phyloP scores from a whole-genome alignment of 352 stramenopile species.

The Lagenidium sp. region DNA sequence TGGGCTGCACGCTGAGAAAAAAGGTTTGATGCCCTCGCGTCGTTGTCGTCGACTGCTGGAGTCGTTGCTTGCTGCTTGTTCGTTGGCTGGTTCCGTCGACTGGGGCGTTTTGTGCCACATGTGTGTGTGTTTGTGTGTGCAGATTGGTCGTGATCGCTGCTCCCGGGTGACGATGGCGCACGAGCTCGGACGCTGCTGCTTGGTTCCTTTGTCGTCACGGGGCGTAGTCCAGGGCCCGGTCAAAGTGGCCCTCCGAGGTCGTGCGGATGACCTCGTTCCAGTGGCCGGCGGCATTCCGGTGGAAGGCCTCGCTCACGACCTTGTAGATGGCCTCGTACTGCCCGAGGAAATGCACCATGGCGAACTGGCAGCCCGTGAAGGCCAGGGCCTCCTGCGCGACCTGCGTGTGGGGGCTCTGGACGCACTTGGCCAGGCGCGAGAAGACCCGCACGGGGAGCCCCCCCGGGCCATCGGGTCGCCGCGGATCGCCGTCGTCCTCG shows the following conservation, averaged over 20 bases:
- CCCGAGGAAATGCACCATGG: slow-evolving; percentile 63
- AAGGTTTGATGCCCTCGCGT: too few relatives aligned
- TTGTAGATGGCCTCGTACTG: slow-evolving; percentile 57
- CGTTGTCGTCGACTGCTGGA: too few relatives aligned
- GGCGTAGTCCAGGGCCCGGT: slow-evolving; percentile 69
- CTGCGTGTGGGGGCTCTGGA: slow-evolving; percentile 53
- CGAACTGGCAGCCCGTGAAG: slow-evolving; percentile 79
- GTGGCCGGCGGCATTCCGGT: slow-evolving; percentile 46
- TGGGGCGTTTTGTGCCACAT: too few relatives aligned
- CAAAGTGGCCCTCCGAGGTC: slow-evolving; percentile 64
- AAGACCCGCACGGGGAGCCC: slow-evolving; percentile 31
- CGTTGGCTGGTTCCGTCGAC: too few relatives aligned
- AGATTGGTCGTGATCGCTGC: too few relatives aligned
- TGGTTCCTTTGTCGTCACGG: slow-evolving; percentile 3
- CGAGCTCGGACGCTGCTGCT: not conserved
- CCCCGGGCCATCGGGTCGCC: slow-evolving; percentile 19
- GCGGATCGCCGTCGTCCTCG: too few relatives aligned
- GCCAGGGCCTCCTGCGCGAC: slow-evolving; percentile 75
- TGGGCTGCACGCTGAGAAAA: too few relatives aligned
- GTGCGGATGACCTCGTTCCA: slow-evolving; percentile 66
- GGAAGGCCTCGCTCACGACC: slow-evolving; percentile 49
- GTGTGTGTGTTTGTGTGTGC: too few relatives aligned
- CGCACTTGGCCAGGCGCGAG: slow-evolving; percentile 34
- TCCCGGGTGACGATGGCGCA: too few relatives aligned
- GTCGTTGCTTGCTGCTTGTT: too few relatives aligned